These are phyloP conservation scores for Furcasterigmium sp. DNA, from an alignment of 2,329 filamentous ascomycete genomes.

Conservation along the genomic window DNA sequence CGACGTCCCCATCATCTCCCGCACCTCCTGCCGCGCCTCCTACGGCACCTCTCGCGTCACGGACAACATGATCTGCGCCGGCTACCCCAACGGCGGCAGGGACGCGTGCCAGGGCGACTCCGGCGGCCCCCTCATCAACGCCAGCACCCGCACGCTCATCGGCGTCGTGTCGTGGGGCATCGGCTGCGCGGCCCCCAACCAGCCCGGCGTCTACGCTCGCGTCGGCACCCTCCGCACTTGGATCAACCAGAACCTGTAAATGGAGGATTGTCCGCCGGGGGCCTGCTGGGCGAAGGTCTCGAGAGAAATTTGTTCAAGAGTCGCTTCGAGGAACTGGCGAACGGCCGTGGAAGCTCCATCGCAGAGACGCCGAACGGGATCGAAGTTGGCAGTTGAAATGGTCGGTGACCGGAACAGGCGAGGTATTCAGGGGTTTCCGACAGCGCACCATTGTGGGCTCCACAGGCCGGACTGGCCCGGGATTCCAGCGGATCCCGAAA, in stretches of 20 bases:
- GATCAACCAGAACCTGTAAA: slow-evolving; percentile 17
- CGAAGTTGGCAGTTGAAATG: no score
- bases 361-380: no score
- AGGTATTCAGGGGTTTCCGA: no score
- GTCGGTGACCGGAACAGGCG: no score
- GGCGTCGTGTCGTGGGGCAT: slow-evolving; percentile 25
- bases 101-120: slow-evolving; percentile 26
- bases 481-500: no score
- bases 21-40: slow-evolving; percentile 16
- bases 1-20: slow-evolving; percentile 20
- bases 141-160: slow-evolving; percentile 12
- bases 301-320: no score
- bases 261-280: no score
- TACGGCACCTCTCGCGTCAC: slow-evolving; percentile 19
- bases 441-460: no score
- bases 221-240: slow-evolving; percentile 18
- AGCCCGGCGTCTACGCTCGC: slow-evolving; percentile 21
- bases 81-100: slow-evolving; percentile 17
- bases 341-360: no score
- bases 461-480: no score
- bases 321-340: no score
- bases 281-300: no score
- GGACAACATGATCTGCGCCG: slow-evolving; percentile 26
- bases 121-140: slow-evolving; percentile 23
- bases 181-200: slow-evolving; percentile 19